phyloP scores from a whole-genome alignment of 148 eudicot species.

The Chenopodium berlandieri region DNA sequence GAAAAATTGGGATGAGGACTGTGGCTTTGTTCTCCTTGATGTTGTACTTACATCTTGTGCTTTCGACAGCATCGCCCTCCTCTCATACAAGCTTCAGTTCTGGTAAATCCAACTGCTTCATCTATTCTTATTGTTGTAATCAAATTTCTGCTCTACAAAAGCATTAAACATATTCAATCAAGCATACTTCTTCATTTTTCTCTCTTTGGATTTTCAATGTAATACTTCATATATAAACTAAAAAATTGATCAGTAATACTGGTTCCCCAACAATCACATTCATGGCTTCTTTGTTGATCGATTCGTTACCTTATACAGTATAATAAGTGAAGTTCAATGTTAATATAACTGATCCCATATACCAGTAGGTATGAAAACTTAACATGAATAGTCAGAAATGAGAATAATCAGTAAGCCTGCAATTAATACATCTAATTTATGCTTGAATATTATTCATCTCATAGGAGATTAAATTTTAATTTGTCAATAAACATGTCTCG shows the following conservation, averaged over 20 bases:
- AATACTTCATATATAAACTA: too few species aligned
- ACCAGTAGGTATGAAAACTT: not conserved
- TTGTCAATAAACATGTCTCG: not conserved
- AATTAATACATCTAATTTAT: not conserved
- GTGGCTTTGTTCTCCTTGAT: slow-evolving; percentile 16
- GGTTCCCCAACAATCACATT: too few species aligned
- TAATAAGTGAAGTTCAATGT: too few species aligned
- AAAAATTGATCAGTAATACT: too few species aligned
- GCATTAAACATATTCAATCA: not conserved
- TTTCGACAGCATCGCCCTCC: slow-evolving; percentile 11
- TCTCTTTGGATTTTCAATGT: not conserved
- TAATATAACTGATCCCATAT: not conserved
- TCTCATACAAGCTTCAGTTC: slow-evolving; percentile 2
- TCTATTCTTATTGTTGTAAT: not conserved
- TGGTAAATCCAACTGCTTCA: slow-evolving; percentile 13
- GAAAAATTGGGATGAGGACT: slow-evolving; percentile 11
- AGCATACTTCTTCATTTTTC: not conserved
- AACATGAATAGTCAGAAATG: not conserved
- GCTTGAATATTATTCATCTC: not conserved
- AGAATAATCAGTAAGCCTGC: not conserved
- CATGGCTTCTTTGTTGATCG: too few species aligned
- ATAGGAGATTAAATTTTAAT: too few species aligned
- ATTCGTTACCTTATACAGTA: too few species aligned
- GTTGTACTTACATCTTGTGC: slow-evolving; percentile 6
- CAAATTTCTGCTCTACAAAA: not conserved